These are phyloP conservation scores for Guillardia theta DNA, from an alignment of 78 protist genomes.

Conservation along the genomic window DNA sequence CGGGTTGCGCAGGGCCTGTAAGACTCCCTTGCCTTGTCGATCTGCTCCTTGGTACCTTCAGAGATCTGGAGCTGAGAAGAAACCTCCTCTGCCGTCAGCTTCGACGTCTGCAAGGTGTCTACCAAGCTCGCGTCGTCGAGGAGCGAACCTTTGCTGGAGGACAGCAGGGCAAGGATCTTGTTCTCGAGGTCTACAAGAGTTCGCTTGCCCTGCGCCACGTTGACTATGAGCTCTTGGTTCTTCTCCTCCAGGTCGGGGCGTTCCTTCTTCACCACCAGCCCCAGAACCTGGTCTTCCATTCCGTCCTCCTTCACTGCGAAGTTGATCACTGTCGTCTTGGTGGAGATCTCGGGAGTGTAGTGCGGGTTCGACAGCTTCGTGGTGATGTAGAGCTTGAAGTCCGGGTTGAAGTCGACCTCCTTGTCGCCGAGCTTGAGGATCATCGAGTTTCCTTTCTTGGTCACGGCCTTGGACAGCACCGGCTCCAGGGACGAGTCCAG, in stretches of 20 bases:
- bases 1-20: constrained; percentile 80
- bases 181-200: constrained; percentile 82
- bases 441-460: constrained; percentile 52
- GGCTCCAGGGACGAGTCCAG: constrained; percentile 82
- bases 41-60: constrained; percentile 58
- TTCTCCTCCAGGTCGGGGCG: constrained; percentile 81
- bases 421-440: constrained; percentile 79
- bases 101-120: constrained; percentile 64
- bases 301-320: constrained; percentile 86
- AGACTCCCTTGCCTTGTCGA: constrained; percentile 66
- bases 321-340: constrained; percentile 85
- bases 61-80: constrained; percentile 46
- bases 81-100: constrained; percentile 70
- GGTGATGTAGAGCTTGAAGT: constrained; percentile 81
- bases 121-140: constrained; percentile 76
- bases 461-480: constrained; percentile 59
- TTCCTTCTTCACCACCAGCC: constrained; percentile 80
- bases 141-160: constrained; percentile 61
- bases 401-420: constrained; percentile 72
- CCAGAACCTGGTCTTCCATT: constrained; percentile 87
- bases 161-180: constrained; percentile 69
- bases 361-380: constrained; percentile 84
- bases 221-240: constrained; percentile 70
- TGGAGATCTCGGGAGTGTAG: constrained; percentile 83
- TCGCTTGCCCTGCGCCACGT: constrained; percentile 61